Evolutionary conservation across 2,329 filamentous ascomycete genomes (phyloP).

Genomic region (Pseudogymnoascus sp.): DNA sequence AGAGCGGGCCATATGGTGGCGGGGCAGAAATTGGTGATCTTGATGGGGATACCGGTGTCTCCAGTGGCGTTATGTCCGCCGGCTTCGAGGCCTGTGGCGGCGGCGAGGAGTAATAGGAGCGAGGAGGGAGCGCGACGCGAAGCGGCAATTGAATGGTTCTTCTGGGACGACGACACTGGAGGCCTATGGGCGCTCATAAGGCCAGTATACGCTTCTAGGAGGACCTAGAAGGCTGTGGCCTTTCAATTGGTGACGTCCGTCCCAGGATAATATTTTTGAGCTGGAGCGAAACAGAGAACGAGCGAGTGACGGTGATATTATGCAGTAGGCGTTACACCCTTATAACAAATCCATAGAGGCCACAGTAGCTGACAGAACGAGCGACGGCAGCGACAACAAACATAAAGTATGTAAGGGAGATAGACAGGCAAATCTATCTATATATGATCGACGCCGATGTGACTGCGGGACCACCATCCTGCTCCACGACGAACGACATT

Average conservation of each 20-base stretch:
- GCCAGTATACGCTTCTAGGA: neutral
- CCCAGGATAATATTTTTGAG: neutral
- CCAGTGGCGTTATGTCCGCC: slow-evolving; percentile 16
- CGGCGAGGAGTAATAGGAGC: slow-evolving; percentile 11
- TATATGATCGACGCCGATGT: neutral
- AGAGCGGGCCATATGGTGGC: slow-evolving; percentile 70
- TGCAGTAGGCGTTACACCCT: neutral
- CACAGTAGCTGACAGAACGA: slow-evolving; percentile 8
- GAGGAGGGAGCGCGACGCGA: neutral
- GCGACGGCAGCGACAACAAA: neutral
- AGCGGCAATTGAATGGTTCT: neutral
- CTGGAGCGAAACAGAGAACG: neutral
- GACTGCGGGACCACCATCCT: neutral
- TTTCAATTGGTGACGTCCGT: neutral
- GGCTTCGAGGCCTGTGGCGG: slow-evolving; percentile 19
- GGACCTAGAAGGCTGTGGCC: neutral
- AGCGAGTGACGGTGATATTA: neutral
- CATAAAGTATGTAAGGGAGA: slow-evolving; percentile 1
- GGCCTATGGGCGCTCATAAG: neutral
- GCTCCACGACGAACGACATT: neutral
- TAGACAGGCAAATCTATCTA: neutral
- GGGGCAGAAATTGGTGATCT: slow-evolving; percentile 61
- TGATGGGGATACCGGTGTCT: slow-evolving; percentile 9
- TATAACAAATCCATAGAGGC: neutral
- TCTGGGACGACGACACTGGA: neutral